These are phyloP conservation scores for Inosperma sp. DNA, from an alignment of 768 basidiomycete species.

Conservation along the genomic window DNA sequence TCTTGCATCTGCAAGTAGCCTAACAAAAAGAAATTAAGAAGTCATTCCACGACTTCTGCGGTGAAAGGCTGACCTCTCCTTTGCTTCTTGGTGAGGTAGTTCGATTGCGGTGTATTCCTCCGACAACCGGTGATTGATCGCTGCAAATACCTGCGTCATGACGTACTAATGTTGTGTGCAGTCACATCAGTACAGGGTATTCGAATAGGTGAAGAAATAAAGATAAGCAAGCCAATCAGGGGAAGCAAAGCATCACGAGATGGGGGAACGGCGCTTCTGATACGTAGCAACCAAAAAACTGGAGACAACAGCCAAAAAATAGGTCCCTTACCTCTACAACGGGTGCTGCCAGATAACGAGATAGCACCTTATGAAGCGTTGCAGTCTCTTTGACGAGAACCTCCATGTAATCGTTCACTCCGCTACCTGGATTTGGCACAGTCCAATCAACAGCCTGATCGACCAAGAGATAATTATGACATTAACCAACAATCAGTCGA, in stretches of 20 bases:
- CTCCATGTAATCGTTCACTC: slow-evolving; percentile 87
- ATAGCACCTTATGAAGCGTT: slow-evolving; percentile 92
- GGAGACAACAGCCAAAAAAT: slow-evolving; percentile 1
- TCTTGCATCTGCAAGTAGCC: slow-evolving; percentile 74
- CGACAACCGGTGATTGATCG: slow-evolving; percentile 85
- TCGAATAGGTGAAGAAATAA: slow-evolving; percentile 9
- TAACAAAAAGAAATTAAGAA: slow-evolving; percentile 28
- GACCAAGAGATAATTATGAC: background rate
- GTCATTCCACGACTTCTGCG: background rate
- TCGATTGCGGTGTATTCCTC: slow-evolving; percentile 84
- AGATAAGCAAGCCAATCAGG: background rate
- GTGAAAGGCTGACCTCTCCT: slow-evolving; percentile 59
- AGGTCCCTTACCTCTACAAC: slow-evolving; percentile 71
- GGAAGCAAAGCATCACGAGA: background rate
- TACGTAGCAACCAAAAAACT: no score
- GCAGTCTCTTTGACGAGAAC: slow-evolving; percentile 91
- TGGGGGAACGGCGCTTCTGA: background rate
- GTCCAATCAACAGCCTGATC: slow-evolving; percentile 76
- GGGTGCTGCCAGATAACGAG: slow-evolving; percentile 74
- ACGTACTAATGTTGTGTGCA: slow-evolving; percentile 54
- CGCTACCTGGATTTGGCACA: slow-evolving; percentile 52
- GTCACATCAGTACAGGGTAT: slow-evolving; percentile 6
- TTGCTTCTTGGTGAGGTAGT: slow-evolving; percentile 77
- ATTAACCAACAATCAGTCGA: background rate
- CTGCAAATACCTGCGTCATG: slow-evolving; percentile 92